Percentiles rank a stretch among this genome's conserved stretches.
phyloP scores from a whole-genome alignment of 208 protist species.

The Wallacemonas sp. region DNA sequence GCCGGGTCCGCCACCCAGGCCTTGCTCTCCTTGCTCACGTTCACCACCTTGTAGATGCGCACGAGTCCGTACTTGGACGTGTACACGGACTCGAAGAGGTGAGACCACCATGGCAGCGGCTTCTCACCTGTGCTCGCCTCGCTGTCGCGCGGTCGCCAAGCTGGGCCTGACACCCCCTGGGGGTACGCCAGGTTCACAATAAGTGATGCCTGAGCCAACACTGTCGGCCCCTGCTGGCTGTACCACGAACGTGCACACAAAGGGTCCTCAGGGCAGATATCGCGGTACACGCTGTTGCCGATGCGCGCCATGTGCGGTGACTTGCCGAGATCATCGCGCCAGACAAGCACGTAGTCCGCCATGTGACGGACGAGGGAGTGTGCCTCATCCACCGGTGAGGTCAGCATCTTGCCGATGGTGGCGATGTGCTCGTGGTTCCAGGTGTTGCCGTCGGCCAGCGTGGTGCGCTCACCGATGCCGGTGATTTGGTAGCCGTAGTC shows the following conservation, averaged over 20 bases:
- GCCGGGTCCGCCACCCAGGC: constrained; percentile 54
- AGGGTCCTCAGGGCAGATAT: constrained; percentile 73
- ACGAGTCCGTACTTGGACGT: constrained; percentile 96
- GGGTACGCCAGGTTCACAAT: constrained; percentile 56
- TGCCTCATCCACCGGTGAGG: constrained; percentile 83
- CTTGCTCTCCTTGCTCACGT: constrained; percentile 69
- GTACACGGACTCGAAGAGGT: constrained; percentile 87
- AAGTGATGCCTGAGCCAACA: constrained; percentile 48
- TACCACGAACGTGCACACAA: constrained; percentile 22
- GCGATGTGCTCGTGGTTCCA: constrained; percentile 99
- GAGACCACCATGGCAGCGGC: not conserved
- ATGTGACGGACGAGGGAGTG: constrained; percentile 91
- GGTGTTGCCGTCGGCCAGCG: constrained; percentile 98
- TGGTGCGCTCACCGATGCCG: constrained; percentile 95
- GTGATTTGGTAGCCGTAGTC: constrained; percentile 99
- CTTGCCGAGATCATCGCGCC: constrained; percentile 60
- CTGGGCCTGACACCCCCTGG: not conserved
- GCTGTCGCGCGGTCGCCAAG: constrained; percentile 14
- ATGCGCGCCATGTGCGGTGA: constrained; percentile 66
- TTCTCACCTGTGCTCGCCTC: not conserved
- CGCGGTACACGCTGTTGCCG: constrained; percentile 74
- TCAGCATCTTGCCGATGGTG: constrained; percentile 92
- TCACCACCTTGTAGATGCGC: constrained; percentile 96
- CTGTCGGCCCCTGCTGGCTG: constrained; percentile 29
- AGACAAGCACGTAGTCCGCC: constrained; percentile 97